Evolutionary conservation across 768 basidiomycete species (phyloP), one percentile per base, ranked within the genome.

Genomic region (Mrakia hoshinonis): DNA sequence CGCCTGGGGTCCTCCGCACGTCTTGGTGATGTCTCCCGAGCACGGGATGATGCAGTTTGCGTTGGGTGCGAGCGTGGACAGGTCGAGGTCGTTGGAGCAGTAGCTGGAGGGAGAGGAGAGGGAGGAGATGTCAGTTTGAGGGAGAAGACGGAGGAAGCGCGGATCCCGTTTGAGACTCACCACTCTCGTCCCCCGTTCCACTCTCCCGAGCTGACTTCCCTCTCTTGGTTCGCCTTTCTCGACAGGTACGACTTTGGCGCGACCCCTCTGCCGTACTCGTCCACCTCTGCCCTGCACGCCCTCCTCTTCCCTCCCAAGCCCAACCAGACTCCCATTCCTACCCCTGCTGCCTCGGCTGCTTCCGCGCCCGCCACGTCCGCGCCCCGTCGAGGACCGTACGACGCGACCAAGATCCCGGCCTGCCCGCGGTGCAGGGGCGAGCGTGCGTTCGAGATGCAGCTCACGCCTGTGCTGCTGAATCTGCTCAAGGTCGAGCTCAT

Each of bases 381-480:
- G 79, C 47, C 62, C 34, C 52, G 52, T 22, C 38, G 63, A 12
- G 65, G 71, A 10, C 72, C 73, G 20, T 96, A 87, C 79, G 79
- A 82, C 55, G 80, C 86, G 4, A 76, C 82, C 0, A 79, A 82
- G 10, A 81, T 92, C 38, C 86, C 88, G 0, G 73, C 79, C 0
- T 98, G 95, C 77, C 82, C 86, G 1, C 76, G 80, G 18, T 98
- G 95, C 81, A 81, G 82, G 47, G 82, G 85, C 3, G 81, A 81
- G 54, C 85, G 92, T 20, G 84, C 88, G 26, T 98, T 96, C 78
- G 95, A 98, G 78, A 89, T 89, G 76, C 95, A 98, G 79, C 82
- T 97, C 67, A 95, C 94, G 87, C 95, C 95, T 1, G 91, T 92
- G 77, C 81, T 97, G 66, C 92, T 97, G 78, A 90, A 90, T 65